phyloP scores from a whole-genome alignment of 78 protist genomes.

The Capsaspora owczarzaki region DNA sequence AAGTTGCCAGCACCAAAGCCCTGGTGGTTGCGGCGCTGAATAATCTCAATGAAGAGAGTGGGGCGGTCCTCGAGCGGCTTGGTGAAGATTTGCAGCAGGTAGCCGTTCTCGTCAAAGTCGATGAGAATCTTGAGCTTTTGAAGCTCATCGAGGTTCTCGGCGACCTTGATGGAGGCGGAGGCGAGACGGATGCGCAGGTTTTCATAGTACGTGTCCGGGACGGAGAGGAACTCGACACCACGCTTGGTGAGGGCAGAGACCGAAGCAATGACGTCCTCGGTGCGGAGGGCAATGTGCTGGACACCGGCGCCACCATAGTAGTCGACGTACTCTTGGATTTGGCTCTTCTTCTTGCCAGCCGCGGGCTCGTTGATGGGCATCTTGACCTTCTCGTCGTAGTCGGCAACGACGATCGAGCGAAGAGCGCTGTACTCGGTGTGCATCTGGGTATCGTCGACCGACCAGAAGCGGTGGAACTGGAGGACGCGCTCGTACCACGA shows the following conservation, averaged over 20 bases:
- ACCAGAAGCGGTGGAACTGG: conserved; percentile 82
- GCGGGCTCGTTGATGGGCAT: conserved; percentile 93
- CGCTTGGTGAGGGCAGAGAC: conserved; percentile 29
- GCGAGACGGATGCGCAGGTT: conserved; percentile 38
- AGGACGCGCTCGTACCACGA: conserved; percentile 71
- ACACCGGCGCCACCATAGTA: conserved; percentile 86
- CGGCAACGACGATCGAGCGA: conserved; percentile 73
- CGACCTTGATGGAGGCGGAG: conserved; percentile 25
- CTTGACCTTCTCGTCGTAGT: conserved; percentile 55
- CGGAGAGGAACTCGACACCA: conserved; percentile 73
- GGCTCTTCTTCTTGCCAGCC: conserved; percentile 53
- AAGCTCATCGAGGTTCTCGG: conserved; percentile 60
- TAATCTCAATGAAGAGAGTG: conserved; percentile 83
- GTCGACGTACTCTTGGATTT: conserved; percentile 85
- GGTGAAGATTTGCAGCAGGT: conserved; percentile 88
- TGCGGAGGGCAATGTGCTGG: conserved; percentile 83
- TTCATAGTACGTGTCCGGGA: conserved; percentile 66
- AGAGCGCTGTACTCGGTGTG: conserved; percentile 78
- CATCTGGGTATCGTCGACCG: conserved; percentile 79
- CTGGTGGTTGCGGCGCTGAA: conserved; percentile 65
- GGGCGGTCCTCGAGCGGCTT: conserved; percentile 79
- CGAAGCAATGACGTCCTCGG: conserved; percentile 56
- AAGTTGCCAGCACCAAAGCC: conserved; percentile 87
- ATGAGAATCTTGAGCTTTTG: conserved; percentile 66
- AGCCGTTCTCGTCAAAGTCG: conserved; percentile 85